These are phyloP conservation scores for Saccharomycopsis amapae DNA, from an alignment of 805 yeast species.

Conservation along the genomic window DNA sequence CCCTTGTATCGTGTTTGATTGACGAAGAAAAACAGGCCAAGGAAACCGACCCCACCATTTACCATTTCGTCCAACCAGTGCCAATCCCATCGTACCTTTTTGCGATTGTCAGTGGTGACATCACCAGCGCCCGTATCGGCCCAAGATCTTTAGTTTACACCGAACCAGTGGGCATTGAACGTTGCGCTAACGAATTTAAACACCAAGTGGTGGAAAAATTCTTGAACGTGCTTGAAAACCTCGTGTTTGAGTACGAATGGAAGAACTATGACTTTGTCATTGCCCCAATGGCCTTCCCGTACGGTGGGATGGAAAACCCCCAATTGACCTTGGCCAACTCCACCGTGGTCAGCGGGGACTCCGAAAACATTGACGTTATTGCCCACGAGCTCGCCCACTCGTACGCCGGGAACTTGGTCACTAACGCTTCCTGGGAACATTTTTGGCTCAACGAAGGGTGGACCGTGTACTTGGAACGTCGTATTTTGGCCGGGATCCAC, in stretches of 20 bases:
- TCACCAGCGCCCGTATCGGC: conserved; percentile 61
- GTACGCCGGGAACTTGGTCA: conserved; percentile 88
- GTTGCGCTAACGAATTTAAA: conserved; percentile 73
- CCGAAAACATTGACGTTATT: conserved; percentile 80
- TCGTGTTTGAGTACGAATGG: conserved; percentile 82
- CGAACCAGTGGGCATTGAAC: conserved; percentile 61
- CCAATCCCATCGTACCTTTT: conserved; percentile 84
- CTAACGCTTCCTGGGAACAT: conserved; percentile 88
- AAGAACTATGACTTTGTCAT: conserved; percentile 71
- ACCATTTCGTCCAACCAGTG: conserved; percentile 59
- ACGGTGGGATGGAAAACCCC: conserved; percentile 95
- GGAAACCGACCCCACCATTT: conserved; percentile 27
- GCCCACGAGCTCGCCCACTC: conserved; percentile 93
- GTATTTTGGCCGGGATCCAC: conserved; percentile 71
- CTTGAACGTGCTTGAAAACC: conserved; percentile 66
- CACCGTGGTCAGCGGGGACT: conserved; percentile 75
- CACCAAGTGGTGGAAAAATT: conserved; percentile 71
- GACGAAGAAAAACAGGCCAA: conserved; percentile 23
- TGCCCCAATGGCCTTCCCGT: conserved; percentile 72
- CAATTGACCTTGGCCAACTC: conserved; percentile 90
- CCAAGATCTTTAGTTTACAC: conserved; percentile 81
- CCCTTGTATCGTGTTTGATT: conserved; percentile 66
- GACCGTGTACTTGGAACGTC: conserved; percentile 87
- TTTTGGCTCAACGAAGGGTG: conserved; percentile 95
- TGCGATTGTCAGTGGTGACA: conserved; percentile 80